Conservation (phyloP, 2,329 filamentous ascomycete species). For the Amauroascus verrucosus region DNA sequence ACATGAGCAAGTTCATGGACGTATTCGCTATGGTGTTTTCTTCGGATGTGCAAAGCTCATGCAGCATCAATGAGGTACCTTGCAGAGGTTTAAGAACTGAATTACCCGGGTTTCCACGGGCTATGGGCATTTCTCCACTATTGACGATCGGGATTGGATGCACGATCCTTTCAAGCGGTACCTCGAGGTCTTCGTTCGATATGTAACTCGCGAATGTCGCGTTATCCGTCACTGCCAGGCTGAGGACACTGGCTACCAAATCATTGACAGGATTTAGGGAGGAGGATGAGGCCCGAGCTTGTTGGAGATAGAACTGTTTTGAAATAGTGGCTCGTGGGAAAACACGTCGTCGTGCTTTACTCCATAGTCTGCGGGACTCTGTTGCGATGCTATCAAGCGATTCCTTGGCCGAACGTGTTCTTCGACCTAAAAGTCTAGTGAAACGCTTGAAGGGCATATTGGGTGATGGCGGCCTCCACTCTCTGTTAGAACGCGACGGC, state of each 20-base stretch:
- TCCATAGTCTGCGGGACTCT: neutral
- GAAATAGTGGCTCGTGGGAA: neutral
- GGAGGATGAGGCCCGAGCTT: neutral
- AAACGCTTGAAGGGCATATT: neutral
- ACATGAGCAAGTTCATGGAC: slow-evolving; percentile 6
- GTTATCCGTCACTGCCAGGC: neutral
- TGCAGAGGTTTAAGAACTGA: neutral
- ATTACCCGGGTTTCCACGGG: neutral
- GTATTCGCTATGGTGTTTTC: slow-evolving; percentile 10
- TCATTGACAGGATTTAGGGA: neutral
- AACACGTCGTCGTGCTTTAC: neutral
- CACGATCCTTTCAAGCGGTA: neutral
- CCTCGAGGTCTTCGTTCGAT: neutral
- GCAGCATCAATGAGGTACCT: neutral
- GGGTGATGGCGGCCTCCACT: neutral
- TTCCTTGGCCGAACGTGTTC: neutral
- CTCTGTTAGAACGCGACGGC: neutral
- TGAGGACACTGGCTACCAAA: neutral
- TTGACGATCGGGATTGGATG: neutral
- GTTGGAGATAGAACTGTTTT: neutral
- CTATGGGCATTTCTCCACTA: neutral
- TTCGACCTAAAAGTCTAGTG: neutral
- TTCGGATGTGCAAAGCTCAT: neutral
- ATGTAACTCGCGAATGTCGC: neutral
- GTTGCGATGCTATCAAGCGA: neutral